These are phyloP conservation scores for Thelonectria blattea DNA, from an alignment of 2,329 filamentous ascomycete genomes.

Conservation along the genomic window DNA sequence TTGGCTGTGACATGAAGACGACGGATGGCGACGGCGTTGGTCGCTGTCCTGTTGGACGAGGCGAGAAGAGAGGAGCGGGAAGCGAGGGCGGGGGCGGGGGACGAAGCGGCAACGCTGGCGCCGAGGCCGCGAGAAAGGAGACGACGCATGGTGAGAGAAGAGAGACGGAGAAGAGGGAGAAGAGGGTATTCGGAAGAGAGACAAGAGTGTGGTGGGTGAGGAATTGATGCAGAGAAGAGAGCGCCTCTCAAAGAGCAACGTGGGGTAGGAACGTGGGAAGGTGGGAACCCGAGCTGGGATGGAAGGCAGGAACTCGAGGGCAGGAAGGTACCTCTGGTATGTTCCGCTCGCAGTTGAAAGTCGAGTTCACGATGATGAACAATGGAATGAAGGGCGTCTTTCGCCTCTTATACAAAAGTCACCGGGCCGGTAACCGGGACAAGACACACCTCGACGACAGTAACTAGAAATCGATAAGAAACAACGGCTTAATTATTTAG, in stretches of 20 bases:
- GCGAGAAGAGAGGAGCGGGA: slow-evolving; percentile 39
- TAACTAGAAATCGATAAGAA: slow-evolving; percentile 5
- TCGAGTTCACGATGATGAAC: slow-evolving; percentile 7
- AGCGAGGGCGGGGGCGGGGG: slow-evolving; percentile 36
- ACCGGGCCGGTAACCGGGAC: slow-evolving; percentile 21
- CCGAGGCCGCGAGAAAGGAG: slow-evolving; percentile 49
- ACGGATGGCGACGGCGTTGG: slow-evolving; percentile 50
- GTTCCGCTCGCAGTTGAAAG: background rate
- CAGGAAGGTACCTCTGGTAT: too few species aligned
- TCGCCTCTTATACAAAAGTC: slow-evolving; percentile 17
- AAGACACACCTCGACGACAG: background rate
- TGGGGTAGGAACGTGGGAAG: background rate
- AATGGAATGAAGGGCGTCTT: background rate
- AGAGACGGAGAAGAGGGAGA: background rate
- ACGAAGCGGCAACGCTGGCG: slow-evolving; percentile 41
- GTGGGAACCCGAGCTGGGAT: too few species aligned
- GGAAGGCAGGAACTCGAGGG: too few species aligned
- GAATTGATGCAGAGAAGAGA: slow-evolving; percentile 2
- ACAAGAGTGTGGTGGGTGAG: background rate
- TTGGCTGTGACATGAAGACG: slow-evolving; percentile 64
- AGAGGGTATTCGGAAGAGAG: background rate
- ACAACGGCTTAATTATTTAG: background rate
- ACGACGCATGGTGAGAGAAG: slow-evolving; percentile 53
- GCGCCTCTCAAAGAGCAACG: slow-evolving; percentile 2
- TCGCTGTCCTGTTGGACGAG: slow-evolving; percentile 45